A percentile compares a stretch with the other conserved stretches of the same genome.
Evolutionary conservation across 2,329 filamentous ascomycete species (phyloP).

Genomic region (Cladosporium austrohemisphaericum): DNA sequence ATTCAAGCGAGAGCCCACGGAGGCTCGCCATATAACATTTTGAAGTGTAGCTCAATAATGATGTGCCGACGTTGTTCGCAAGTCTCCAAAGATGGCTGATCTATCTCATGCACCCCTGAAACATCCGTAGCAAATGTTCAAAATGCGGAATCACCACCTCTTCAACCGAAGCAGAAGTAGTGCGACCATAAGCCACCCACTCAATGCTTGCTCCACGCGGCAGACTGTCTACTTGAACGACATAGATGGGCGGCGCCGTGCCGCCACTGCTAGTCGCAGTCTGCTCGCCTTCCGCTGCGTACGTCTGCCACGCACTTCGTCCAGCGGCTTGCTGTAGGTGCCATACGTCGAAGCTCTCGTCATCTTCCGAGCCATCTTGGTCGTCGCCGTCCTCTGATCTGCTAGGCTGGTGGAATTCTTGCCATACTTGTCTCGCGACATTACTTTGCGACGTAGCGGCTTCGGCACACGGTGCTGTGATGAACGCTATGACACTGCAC

Average conservation of each 20-base stretch:
- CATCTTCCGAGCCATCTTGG: constrained; percentile 51
- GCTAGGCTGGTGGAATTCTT: constrained; percentile 23
- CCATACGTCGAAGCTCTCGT: constrained; percentile 62
- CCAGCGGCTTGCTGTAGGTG: constrained; percentile 51
- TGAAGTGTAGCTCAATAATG: no score
- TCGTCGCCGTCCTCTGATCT: constrained; percentile 21
- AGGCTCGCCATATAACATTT: no score
- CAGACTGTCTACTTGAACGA: constrained; percentile 70
- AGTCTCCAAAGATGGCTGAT: no score
- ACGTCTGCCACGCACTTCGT: constrained; percentile 25
- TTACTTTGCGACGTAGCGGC: constrained; percentile 31
- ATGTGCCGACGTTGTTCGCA: no score
- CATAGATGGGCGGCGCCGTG: constrained; percentile 62
- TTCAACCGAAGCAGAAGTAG: neutral
- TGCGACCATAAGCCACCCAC: constrained; percentile 53
- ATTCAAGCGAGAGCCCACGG: no score
- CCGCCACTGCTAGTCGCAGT: neutral
- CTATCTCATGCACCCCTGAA: constrained; percentile 2
- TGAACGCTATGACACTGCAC: constrained; percentile 71
- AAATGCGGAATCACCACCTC: constrained; percentile 1
- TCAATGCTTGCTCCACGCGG: constrained; percentile 73
- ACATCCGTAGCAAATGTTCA: constrained; percentile 8
- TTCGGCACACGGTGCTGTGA: constrained; percentile 44
- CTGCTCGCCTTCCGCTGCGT: constrained; percentile 28
- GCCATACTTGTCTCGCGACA: constrained; percentile 30